These are phyloP conservation scores for Suhomyces emberorum DNA, from an alignment of 805 yeast genomes.

Conservation along the genomic window DNA sequence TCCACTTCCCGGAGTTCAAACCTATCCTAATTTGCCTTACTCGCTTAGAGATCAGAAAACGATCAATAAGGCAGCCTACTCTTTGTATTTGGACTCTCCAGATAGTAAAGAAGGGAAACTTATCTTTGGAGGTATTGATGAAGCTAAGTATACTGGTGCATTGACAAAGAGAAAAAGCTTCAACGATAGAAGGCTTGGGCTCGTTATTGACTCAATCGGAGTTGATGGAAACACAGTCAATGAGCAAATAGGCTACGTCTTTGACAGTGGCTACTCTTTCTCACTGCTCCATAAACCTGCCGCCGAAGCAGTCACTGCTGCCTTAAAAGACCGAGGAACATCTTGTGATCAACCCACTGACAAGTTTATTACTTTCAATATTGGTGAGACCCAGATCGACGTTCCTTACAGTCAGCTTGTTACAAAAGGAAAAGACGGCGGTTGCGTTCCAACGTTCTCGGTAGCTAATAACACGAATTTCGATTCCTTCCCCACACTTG, in stretches of 20 bases:
- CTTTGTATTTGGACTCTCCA: constrained; percentile 53
- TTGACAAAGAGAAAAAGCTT: not conserved
- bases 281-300: not conserved
- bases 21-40: constrained; percentile 65
- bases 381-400: constrained; percentile 1
- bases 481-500: constrained; percentile 30
- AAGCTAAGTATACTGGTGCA: constrained; percentile 53
- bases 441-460: not conserved
- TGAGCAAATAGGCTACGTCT: not conserved
- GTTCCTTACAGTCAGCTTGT: constrained; percentile 6
- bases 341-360: constrained; percentile 1
- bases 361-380: constrained; percentile 2
- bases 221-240: not conserved
- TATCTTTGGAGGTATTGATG: constrained; percentile 71
- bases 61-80: constrained; percentile 54
- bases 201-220: not conserved
- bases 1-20: not conserved
- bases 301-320: not conserved
- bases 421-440: not conserved
- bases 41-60: constrained; percentile 56
- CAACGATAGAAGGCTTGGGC: not conserved
- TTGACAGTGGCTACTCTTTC: not conserved
- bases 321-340: not conserved
- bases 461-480: not conserved
- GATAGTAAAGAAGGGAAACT: constrained; percentile 47